These are phyloP conservation scores for Phaeosphaeriaceae sp. DNA, from an alignment of 2,329 filamentous ascomycete species.

Conservation along the genomic window DNA sequence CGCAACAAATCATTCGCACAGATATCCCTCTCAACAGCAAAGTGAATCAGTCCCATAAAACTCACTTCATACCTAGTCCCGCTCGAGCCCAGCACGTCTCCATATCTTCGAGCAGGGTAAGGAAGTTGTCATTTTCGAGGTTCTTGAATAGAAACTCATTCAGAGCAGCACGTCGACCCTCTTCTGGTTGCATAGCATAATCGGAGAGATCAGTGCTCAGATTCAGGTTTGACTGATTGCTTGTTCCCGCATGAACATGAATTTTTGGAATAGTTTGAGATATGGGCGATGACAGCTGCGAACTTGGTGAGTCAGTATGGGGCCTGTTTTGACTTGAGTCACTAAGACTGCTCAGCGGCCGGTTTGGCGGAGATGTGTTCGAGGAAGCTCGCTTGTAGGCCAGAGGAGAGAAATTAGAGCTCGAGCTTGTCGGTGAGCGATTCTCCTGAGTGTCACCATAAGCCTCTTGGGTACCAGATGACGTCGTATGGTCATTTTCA, in stretches of 20 bases:
- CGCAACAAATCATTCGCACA: background rate
- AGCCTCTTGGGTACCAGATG: slow-evolving; percentile 3
- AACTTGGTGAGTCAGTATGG: background rate
- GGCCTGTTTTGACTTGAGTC: slow-evolving; percentile 11
- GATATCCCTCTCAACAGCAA: background rate
- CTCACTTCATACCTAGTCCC: slow-evolving; percentile 23
- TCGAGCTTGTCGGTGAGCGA: slow-evolving; percentile 9
- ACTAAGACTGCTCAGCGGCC: slow-evolving; percentile 23
- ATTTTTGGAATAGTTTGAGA: slow-evolving; percentile 4
- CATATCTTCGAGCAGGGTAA: slow-evolving; percentile 59
- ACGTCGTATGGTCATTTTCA: slow-evolving; percentile 6
- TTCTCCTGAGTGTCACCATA: slow-evolving; percentile 11
- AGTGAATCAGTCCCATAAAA: background rate
- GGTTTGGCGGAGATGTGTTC: slow-evolving; percentile 22
- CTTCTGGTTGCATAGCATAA: slow-evolving; percentile 50
- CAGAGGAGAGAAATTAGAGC: slow-evolving; percentile 17
- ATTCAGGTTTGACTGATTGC: background rate
- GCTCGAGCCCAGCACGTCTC: slow-evolving; percentile 55
- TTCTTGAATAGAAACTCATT: slow-evolving; percentile 60
- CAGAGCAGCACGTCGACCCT: slow-evolving; percentile 52
- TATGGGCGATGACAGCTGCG: slow-evolving; percentile 12
- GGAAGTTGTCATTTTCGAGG: slow-evolving; percentile 58
- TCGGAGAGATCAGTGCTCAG: slow-evolving; percentile 20
- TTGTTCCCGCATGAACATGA: background rate
- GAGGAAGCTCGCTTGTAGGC: slow-evolving; percentile 11